These are phyloP conservation scores for Entonaema liquescens DNA, from an alignment of 495 filamentous ascomycete genomes.

Conservation along the genomic window DNA sequence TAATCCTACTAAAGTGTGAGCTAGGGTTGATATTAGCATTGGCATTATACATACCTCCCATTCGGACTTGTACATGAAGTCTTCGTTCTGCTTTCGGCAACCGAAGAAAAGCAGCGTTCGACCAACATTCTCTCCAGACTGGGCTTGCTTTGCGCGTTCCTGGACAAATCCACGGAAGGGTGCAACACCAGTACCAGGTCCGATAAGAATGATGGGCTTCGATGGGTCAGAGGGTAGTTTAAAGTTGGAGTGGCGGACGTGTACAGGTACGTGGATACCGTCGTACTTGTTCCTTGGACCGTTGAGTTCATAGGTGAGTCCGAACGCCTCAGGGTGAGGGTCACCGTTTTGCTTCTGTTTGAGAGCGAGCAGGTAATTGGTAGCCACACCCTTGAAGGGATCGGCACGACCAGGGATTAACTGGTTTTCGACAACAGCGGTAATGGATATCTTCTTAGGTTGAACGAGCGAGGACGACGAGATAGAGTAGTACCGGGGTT, in stretches of 20 bases:
- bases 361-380: conserved; percentile 94
- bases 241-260: conserved; percentile 98
- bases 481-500: conserved; percentile 99
- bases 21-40: neutral
- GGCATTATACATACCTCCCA: conserved; percentile 79
- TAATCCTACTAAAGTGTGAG: conserved; percentile 68
- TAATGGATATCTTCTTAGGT: conserved; percentile 92
- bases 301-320: conserved; percentile 85
- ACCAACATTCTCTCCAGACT: conserved; percentile 84
- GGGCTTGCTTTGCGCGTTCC: conserved; percentile 83
- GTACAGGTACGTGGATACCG: conserved; percentile 93
- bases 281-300: conserved; percentile 97
- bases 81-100: conserved; percentile 82
- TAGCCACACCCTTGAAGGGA: conserved; percentile 91
- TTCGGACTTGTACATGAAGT: conserved; percentile 92
- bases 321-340: conserved; percentile 82
- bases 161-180: conserved; percentile 96
- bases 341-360: conserved; percentile 98
- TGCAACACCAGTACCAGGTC: conserved; percentile 95
- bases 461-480: conserved; percentile 96
- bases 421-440: conserved; percentile 90
- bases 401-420: conserved; percentile 79
- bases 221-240: conserved; percentile 95
- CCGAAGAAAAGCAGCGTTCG: conserved; percentile 94
- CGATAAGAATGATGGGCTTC: conserved; percentile 94